Percentiles rank a stretch among this genome's conserved stretches.
Conservation (phyloP, 345 rosid genomes). For the Moricandia moricandioides region DNA sequence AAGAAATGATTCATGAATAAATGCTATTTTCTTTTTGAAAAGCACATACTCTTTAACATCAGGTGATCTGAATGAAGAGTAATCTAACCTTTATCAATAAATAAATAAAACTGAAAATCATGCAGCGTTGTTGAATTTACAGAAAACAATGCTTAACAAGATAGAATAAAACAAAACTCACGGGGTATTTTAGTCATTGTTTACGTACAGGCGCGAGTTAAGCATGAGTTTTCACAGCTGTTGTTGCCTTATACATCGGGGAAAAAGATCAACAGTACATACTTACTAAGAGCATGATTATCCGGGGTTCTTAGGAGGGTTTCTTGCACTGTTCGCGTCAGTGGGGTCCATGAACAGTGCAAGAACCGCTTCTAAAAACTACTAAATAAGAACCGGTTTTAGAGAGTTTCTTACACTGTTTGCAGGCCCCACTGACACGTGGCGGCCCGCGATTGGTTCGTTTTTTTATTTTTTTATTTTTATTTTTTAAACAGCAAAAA, state of each 20-base stretch:
- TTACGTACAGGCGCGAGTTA: neutral
- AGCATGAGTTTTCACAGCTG: slow-evolving; percentile 7
- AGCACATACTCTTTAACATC: slow-evolving; percentile 8
- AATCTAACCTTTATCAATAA: neutral
- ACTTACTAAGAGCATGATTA: too few species aligned
- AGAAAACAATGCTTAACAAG: neutral
- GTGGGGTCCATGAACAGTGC: too few species aligned
- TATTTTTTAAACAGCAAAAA: too few species aligned
- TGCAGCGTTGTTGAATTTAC: neutral
- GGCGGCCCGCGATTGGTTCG: too few species aligned
- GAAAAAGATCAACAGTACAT: slow-evolving; percentile 3
- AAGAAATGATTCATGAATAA: neutral
- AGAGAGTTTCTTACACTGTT: too few species aligned
- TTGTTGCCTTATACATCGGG: slow-evolving; percentile 7
- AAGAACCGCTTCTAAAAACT: too few species aligned
- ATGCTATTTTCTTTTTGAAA: neutral
- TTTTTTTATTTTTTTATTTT: too few species aligned
- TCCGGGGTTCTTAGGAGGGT: too few species aligned
- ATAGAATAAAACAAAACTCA: neutral
- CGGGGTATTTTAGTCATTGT: neutral
- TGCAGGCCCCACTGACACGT: too few species aligned
- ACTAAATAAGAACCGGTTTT: too few species aligned
- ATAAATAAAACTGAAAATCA: neutral
- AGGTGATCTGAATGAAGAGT: slow-evolving; percentile 13
- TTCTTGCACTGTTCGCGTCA: too few species aligned